These are phyloP conservation scores for Stagonosporopsis chrysanthemi DNA, from an alignment of 2,329 filamentous ascomycete species.

Conservation along the genomic window DNA sequence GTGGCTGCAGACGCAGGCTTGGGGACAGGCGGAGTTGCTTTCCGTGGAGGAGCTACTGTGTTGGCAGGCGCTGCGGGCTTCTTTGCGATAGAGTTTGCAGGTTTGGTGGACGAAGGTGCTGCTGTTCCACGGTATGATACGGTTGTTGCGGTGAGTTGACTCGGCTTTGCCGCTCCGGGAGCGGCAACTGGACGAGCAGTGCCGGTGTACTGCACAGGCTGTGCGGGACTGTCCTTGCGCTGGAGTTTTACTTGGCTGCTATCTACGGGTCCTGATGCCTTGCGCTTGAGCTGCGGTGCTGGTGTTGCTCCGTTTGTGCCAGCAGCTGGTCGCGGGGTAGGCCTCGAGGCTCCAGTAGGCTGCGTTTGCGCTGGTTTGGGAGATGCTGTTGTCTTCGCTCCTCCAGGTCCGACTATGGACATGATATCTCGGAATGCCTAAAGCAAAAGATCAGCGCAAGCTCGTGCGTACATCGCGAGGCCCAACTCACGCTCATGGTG, in stretches of 20 bases:
- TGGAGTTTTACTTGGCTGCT: constrained; percentile 42
- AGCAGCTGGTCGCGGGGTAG: constrained; percentile 37
- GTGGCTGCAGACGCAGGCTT: constrained; percentile 31
- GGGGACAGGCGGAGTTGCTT: constrained; percentile 29
- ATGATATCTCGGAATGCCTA: constrained; percentile 49
- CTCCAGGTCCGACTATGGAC: constrained; percentile 47
- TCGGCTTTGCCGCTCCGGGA: constrained; percentile 34
- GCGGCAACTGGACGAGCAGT: constrained; percentile 35
- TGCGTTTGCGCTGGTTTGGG: constrained; percentile 34
- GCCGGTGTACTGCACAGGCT: constrained; percentile 35
- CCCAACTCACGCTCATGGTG: constrained; percentile 50
- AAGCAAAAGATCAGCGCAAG: constrained; percentile 21
- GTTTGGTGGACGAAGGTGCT: constrained; percentile 34
- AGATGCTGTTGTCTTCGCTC: constrained; percentile 33
- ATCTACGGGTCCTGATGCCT: constrained; percentile 48
- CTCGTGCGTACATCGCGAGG: constrained; percentile 21
- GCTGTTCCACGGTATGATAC: constrained; percentile 51
- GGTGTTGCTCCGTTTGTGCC: constrained; percentile 40
- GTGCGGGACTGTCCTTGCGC: constrained; percentile 41
- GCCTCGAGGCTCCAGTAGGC: constrained; percentile 43
- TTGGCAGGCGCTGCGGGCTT: constrained; percentile 31
- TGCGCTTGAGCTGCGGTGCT: constrained; percentile 51
- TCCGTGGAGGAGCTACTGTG: constrained; percentile 26
- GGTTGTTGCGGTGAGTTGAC: constrained; percentile 27
- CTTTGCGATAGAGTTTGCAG: constrained; percentile 33